A percentile compares a stretch with the other conserved stretches of the same genome.
phyloP scores from a whole-genome alignment of 1,284 basidiomycete genomes.

The Flammula alnicola region DNA sequence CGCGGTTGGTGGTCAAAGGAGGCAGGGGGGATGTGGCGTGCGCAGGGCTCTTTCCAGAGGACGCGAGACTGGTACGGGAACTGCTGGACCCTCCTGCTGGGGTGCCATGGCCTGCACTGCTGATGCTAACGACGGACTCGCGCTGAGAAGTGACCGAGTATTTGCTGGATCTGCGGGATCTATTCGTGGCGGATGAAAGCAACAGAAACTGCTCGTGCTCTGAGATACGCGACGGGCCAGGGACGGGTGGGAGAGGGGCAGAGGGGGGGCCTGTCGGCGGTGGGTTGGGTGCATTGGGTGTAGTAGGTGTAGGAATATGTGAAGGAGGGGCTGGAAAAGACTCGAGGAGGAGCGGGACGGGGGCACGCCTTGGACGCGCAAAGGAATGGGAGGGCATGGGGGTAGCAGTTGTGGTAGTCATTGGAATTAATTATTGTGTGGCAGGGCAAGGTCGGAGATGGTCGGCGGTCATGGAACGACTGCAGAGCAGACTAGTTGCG shows the following conservation, averaged over 20 bases:
- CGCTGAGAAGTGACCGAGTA: conserved; percentile 27
- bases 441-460: no score
- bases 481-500: no score
- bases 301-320: conserved; percentile 50
- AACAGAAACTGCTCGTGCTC: conserved; percentile 50
- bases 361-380: not conserved
- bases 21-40: no score
- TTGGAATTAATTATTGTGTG: no score
- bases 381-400: not conserved
- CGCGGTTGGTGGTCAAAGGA: no score
- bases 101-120: conserved; percentile 7
- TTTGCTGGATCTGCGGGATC: conserved; percentile 21
- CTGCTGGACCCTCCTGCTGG: not conserved
- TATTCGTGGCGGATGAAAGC: conserved; percentile 40
- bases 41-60: not conserved
- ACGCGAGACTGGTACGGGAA: not conserved
- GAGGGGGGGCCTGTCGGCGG: conserved; percentile 51
- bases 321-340: conserved; percentile 57
- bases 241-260: conserved; percentile 53
- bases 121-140: conserved; percentile 30
- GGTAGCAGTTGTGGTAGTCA: no score
- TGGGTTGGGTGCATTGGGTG: conserved; percentile 38
- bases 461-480: no score
- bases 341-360: conserved; percentile 38
- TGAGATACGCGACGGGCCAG: conserved; percentile 52